Base-by-base conservation (phyloP, 257 asterid genomes). In the Ilex aquifolium region DNA sequence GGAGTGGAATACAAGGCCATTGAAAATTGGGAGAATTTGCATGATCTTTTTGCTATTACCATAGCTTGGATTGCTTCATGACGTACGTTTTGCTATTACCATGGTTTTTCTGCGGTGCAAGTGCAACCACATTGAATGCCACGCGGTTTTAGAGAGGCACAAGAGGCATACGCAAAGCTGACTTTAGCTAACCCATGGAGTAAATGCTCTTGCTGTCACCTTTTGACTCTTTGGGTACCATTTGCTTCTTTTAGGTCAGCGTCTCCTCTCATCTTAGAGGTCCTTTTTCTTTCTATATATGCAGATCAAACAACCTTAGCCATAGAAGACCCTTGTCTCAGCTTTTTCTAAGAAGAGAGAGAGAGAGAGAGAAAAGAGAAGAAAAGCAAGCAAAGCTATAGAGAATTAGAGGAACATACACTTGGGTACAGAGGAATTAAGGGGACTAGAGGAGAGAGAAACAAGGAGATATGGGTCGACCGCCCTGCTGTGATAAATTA, bases 401-500 rank as follows among this genome's bases (percentile, higher is more conserved):
- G 31, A 21, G 27, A 21, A 21, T 21, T 21, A 21, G 27, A 21
- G 27, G 27, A 15, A 53, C 2, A 36, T 36, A 36, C 9, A 55
- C 9, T 17, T 21, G 27, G 5, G 14, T 16, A 46, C 4, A 10
- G 4, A 2, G 12, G 11, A 7, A 46, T 46, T 46, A 10, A 21
- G 27, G 27, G 27, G 0, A 21, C 3, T 4, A 10, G 6, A 46
- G n/a, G 3, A 14, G 52, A 46, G 14, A 46, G 4, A 14, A 10
- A 46, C 13, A 1, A 46, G 52, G 52, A 1, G 14, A 59, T 53
- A 91, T 91, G 98, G 98, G 98, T 14, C 81, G 98, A 74, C 95
- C 96, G 10, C 98, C 98, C 60, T 91, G 98, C 73, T 88, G 95
- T 76, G 98, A 88, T 54, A 91, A 86, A 68, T 64, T 67, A 16